Evolutionary conservation across 1,284 basidiomycete species (phyloP).

Genomic region (Trichosporon asahii): DNA sequence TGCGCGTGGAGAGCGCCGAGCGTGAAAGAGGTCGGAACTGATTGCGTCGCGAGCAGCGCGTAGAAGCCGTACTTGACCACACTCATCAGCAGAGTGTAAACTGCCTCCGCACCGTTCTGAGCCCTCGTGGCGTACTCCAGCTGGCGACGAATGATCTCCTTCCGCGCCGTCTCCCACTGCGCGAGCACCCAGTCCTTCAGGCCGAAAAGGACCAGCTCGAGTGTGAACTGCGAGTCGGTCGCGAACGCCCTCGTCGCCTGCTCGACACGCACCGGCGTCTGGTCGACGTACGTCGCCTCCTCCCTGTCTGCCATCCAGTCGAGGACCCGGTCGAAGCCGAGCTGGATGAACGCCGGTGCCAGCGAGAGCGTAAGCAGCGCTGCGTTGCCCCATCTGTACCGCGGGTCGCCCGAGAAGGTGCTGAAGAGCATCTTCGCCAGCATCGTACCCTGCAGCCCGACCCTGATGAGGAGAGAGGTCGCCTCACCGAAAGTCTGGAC

Average conservation of each 20-base stretch:
- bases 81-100: neutral
- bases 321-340: neutral
- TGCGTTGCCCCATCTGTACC: slow-evolving; percentile 4
- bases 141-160: neutral
- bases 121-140: neutral
- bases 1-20: slow-evolving; percentile 73
- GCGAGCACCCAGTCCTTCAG: slow-evolving; percentile 74
- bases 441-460: slow-evolving; percentile 56
- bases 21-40: slow-evolving; percentile 60
- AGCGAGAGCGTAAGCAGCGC: slow-evolving; percentile 14
- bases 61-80: slow-evolving; percentile 10
- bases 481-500: slow-evolving; percentile 65
- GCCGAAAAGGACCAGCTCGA: slow-evolving; percentile 73
- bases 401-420: slow-evolving; percentile 15
- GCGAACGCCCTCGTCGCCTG: slow-evolving; percentile 41
- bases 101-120: neutral
- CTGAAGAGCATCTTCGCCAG: slow-evolving; percentile 54
- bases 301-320: neutral
- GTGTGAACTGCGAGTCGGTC: slow-evolving; percentile 28
- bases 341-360: slow-evolving; percentile 9
- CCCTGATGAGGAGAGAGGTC: slow-evolving; percentile 59
- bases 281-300: neutral
- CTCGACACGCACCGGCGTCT: neutral
- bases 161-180: slow-evolving; percentile 58
- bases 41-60: slow-evolving; percentile 66